These are phyloP conservation scores for Funneliformis mosseae DNA, from an alignment of 192 early-diverging fungal species.

Conservation along the genomic window DNA sequence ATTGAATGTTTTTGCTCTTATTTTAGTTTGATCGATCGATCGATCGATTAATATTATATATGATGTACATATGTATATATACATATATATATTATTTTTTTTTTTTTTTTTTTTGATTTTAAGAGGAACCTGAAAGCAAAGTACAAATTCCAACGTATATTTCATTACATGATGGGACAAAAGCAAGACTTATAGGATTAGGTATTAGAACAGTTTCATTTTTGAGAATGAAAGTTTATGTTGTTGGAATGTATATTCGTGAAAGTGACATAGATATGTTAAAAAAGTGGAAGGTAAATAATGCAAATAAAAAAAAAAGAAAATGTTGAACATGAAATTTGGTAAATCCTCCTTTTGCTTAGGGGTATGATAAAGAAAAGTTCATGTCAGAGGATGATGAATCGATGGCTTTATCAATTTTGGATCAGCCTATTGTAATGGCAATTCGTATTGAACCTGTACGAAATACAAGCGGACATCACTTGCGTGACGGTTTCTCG, in stretches of 20 bases:
- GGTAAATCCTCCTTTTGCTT: background rate
- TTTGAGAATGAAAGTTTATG: constrained; percentile 57
- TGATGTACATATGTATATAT: background rate
- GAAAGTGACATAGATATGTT: constrained; percentile 47
- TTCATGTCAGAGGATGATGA: constrained; percentile 40
- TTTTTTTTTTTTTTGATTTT: background rate
- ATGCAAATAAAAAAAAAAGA: background rate
- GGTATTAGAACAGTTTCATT: constrained; percentile 59
- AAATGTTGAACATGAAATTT: background rate
- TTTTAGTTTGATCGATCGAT: too few relatives aligned
- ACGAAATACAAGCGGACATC: constrained; percentile 51
- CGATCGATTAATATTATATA: background rate
- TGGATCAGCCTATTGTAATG: constrained; percentile 49
- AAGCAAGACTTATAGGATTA: constrained; percentile 51
- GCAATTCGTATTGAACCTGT: constrained; percentile 50
- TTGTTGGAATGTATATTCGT: constrained; percentile 53
- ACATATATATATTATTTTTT: too few relatives aligned
- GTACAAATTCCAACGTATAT: constrained; percentile 44
- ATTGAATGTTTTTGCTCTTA: background rate
- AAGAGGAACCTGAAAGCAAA: constrained; percentile 46
- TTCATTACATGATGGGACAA: constrained; percentile 44
- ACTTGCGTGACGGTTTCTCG: constrained; percentile 62
- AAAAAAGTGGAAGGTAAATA: constrained; percentile 39
- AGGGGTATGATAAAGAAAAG: constrained; percentile 41
- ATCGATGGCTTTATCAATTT: constrained; percentile 36